Evolutionary conservation across 1,284 basidiomycete species (phyloP).

Genomic region (Malassezia japonica): DNA sequence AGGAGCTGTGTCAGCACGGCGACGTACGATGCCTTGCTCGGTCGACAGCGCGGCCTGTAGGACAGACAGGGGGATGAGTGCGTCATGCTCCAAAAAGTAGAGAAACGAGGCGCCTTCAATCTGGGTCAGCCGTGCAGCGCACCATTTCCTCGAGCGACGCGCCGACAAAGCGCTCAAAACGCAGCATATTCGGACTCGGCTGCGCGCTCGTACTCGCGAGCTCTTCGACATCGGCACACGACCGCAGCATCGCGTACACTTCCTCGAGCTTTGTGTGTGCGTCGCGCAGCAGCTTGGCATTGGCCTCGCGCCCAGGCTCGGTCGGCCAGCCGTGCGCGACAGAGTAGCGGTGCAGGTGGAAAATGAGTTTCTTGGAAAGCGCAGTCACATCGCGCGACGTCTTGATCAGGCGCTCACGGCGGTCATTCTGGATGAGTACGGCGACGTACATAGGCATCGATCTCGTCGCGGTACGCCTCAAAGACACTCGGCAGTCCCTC

Average conservation of each 20-base stretch:
- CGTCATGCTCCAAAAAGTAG: conserved; percentile 67
- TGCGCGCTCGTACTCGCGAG: conserved; percentile 2
- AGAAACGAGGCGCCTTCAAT: conserved; percentile 85
- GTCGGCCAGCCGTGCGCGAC: conserved; percentile 16
- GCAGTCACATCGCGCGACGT: conserved; percentile 70
- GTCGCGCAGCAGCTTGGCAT: conserved; percentile 53
- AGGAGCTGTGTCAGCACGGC: background rate
- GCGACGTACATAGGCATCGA: conserved; percentile 26
- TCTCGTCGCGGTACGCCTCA: conserved; percentile 32
- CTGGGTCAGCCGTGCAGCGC: conserved; percentile 45
- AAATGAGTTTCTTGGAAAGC: conserved; percentile 88
- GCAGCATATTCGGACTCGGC: conserved; percentile 15
- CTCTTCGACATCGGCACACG: conserved; percentile 51
- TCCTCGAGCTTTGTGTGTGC: conserved; percentile 63
- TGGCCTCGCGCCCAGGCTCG: background rate
- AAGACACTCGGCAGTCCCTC: too few species aligned
- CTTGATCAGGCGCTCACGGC: conserved; percentile 69
- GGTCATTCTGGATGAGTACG: conserved; percentile 35
- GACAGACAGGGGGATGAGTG: conserved; percentile 62
- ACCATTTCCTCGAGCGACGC: conserved; percentile 50
- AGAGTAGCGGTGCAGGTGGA: conserved; percentile 69
- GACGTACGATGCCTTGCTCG: background rate
- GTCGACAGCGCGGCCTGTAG: conserved; percentile 54
- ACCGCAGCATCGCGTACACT: conserved; percentile 60
- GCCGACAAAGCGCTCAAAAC: conserved; percentile 35